Evolutionary conservation across 2,329 filamentous ascomycete species (phyloP), one percentile per base, ranked within the genome.

Genomic region (Davidsoniella neocaledoniae): DNA sequence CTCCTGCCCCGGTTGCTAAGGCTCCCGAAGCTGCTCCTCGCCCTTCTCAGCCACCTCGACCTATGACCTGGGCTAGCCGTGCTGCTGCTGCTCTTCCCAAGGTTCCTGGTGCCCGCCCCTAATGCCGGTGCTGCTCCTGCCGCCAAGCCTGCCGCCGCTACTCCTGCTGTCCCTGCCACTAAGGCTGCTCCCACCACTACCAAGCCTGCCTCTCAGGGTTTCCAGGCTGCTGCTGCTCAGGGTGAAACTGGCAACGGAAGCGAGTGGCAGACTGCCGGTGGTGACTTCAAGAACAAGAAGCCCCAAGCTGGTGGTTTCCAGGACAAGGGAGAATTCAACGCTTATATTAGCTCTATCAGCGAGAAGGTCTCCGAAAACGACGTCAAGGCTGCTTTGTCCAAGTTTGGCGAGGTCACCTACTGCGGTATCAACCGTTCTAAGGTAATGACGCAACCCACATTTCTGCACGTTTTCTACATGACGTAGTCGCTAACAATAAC

Each of bases 281-380:
- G 79, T 50, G 83, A 94, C 65, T 82, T 82, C 58, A 91, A 91
- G 72, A 81, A 86, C 62, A 85, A 91, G 63, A 79, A 86, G 55
- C 76, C 76, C 47, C 81, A 84, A 64, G 76, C 79, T 49, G 71
- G 77, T 57, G 64, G 71, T 23, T 65, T 68, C n/a, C 62, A 68
- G 43, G 83, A 88, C 60, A 83, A 86, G 60, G 82, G 90, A 55
- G 77, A 77, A 54, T 81, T 81, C 49, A 76, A 87, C 57, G 91
- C 83, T 17, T 96, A 95, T 65, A 86, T 98, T 65, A 94, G 94
- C 72, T 94, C 90, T 59, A 90, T 96, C 46, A 90, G 81, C 46
- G 87, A 94, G 33, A 88, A 87, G 67, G 81, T 98, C 48, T 76
- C 85, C 61, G 74, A 79, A 12, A 76, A 78, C 39, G 77, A 86